A percentile compares a stretch with the other conserved stretches of the same genome.
These are phyloP conservation scores for Terana coerulea DNA, from an alignment of 768 basidiomycete species.

Conservation along the genomic window DNA sequence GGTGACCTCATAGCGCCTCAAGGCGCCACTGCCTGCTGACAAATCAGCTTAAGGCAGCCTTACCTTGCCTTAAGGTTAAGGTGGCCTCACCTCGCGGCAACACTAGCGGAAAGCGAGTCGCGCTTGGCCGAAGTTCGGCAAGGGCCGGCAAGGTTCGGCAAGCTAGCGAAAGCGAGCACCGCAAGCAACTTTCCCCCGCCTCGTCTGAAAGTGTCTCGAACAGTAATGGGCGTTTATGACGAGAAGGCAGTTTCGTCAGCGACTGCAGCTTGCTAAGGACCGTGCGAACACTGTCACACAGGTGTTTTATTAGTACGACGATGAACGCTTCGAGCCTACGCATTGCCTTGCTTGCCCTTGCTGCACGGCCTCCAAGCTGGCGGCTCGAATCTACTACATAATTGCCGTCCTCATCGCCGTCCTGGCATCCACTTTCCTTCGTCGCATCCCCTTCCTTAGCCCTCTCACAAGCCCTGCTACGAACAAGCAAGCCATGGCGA, in stretches of 20 bases:
- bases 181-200: too few relatives aligned
- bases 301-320: neutral
- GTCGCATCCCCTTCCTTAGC: neutral
- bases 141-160: too few relatives aligned
- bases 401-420: neutral
- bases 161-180: too few relatives aligned
- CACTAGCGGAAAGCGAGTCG: too few relatives aligned
- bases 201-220: too few relatives aligned
- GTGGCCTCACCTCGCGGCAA: too few relatives aligned
- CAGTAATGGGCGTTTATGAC: conserved; percentile 2
- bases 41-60: too few relatives aligned
- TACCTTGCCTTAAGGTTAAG: too few relatives aligned
- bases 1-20: too few relatives aligned
- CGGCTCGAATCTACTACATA: neutral
- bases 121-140: too few relatives aligned
- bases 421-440: neutral
- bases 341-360: neutral
- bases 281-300: neutral
- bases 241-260: conserved; percentile 3
- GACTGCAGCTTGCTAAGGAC: conserved; percentile 5
- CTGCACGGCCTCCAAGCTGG: neutral
- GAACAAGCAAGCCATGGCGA: neutral
- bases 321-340: neutral
- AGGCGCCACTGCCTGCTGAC: too few relatives aligned
- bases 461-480: neutral